phyloP scores from a whole-genome alignment of 192 early-diverging fungal genomes.

The Linderina pennispora region DNA sequence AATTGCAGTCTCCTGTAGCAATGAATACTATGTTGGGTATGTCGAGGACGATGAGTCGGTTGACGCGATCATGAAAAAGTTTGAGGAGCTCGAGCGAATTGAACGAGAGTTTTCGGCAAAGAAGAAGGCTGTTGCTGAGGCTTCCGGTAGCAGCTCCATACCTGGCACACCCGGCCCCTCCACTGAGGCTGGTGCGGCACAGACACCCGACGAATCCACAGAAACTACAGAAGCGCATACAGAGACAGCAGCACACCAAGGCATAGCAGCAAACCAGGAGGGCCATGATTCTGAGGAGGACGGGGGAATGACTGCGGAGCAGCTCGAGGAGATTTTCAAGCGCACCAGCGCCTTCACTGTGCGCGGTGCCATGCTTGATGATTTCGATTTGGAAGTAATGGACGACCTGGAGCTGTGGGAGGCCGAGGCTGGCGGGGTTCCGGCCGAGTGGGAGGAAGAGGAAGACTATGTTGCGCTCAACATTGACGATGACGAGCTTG shows the following conservation, averaged over 20 bases:
- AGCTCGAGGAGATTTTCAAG: slow-evolving; percentile 87
- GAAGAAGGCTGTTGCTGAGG: slow-evolving; percentile 16
- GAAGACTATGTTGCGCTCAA: slow-evolving; percentile 50
- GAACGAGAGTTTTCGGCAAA: slow-evolving; percentile 67
- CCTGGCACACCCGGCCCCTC: slow-evolving; percentile 6
- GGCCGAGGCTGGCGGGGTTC: slow-evolving; percentile 65
- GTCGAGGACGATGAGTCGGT: slow-evolving; percentile 95
- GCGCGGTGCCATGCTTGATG: slow-evolving; percentile 44
- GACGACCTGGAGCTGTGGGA: slow-evolving; percentile 71
- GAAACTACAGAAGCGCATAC: not conserved
- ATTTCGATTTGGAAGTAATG: slow-evolving; percentile 40
- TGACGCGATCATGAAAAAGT: slow-evolving; percentile 97
- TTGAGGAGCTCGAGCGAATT: slow-evolving; percentile 89
- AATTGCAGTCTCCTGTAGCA: slow-evolving; percentile 13
- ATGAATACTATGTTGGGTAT: slow-evolving; percentile 87
- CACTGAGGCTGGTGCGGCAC: not conserved
- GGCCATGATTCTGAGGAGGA: slow-evolving; percentile 2
- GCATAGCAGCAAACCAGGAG: no score
- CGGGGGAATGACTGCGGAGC: slow-evolving; percentile 57
- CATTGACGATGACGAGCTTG: slow-evolving; percentile 74
- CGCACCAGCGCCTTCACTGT: slow-evolving; percentile 82
- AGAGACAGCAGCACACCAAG: slow-evolving; percentile 1
- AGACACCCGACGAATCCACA: not conserved
- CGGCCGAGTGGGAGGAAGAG: slow-evolving; percentile 73
- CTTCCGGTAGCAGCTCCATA: slow-evolving; percentile 1